A percentile compares a stretch with the other conserved stretches of the same genome.
phyloP scores from a whole-genome alignment of 192 early-diverging fungal species.

The Entomortierella parvispora region DNA sequence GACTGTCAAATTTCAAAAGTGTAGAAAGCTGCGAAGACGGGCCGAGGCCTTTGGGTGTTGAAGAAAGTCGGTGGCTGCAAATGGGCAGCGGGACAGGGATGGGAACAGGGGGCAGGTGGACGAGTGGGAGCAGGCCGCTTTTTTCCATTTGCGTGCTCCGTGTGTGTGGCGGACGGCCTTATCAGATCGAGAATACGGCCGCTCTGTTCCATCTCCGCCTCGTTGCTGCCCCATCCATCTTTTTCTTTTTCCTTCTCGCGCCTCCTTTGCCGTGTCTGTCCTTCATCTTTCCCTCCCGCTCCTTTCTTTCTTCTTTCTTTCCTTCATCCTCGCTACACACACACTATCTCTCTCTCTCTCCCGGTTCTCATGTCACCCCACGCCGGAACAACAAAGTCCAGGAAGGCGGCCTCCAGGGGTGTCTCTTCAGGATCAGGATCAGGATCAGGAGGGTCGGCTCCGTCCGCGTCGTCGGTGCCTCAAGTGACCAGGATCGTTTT shows the following conservation, averaged over 20 bases:
- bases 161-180: no score
- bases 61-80: no score
- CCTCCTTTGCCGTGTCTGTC: slow-evolving; percentile 3
- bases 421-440: background rate
- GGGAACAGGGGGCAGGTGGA: no score
- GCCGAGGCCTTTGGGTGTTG: no score
- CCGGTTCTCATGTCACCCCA: background rate
- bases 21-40: no score
- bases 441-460: background rate
- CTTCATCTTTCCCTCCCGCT: background rate
- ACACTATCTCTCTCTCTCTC: background rate
- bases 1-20: no score
- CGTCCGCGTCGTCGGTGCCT: slow-evolving; percentile 13
- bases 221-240: background rate
- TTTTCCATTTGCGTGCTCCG: no score
- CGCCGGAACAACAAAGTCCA: background rate
- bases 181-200: no score
- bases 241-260: background rate
- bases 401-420: background rate
- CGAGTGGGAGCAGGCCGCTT: no score
- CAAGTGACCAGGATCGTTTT: slow-evolving; percentile 71
- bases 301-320: background rate
- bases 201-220: background rate
- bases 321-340: background rate
- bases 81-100: no score